Conservation (phyloP, 2,329 filamentous ascomycete species). For the Corynespora cassiicola region DNA sequence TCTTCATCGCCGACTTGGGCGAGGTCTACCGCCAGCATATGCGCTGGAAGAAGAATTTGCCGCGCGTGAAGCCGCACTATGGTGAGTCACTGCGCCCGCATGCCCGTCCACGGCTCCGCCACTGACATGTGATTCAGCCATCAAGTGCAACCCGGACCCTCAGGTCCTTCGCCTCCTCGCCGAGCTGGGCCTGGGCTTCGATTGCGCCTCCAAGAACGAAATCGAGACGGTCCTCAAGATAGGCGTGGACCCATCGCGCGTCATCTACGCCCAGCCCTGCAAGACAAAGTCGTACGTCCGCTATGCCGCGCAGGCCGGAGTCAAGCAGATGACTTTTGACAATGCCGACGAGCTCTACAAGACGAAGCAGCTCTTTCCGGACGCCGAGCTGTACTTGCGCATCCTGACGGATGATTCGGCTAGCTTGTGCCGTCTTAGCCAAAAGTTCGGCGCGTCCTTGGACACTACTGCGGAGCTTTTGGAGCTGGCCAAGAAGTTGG, state of each 20-base stretch:
- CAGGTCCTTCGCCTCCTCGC: slow-evolving; percentile 88
- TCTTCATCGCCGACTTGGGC: slow-evolving; percentile 97
- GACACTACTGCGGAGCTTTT: slow-evolving; percentile 81
- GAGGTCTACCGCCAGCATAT: slow-evolving; percentile 98
- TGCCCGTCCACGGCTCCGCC: not conserved
- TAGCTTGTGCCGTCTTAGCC: slow-evolving; percentile 90
- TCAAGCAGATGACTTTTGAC: slow-evolving; percentile 99
- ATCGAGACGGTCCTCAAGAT: slow-evolving; percentile 89
- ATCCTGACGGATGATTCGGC: slow-evolving; percentile 97
- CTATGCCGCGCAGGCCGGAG: slow-evolving; percentile 81
- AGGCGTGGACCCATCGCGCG: slow-evolving; percentile 84
- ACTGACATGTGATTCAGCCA: slow-evolving; percentile 65
- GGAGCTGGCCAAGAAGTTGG: slow-evolving; percentile 77
- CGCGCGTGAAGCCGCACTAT: slow-evolving; percentile 94
- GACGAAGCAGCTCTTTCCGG: slow-evolving; percentile 89
- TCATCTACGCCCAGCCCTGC: slow-evolving; percentile 99
- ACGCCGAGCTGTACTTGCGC: slow-evolving; percentile 89
- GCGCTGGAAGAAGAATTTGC: slow-evolving; percentile 94
- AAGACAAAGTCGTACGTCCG: slow-evolving; percentile 99
- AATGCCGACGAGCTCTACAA: slow-evolving; percentile 98
- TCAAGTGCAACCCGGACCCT: slow-evolving; percentile 98
- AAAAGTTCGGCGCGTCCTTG: slow-evolving; percentile 95
- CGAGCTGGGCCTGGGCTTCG: slow-evolving; percentile 90
- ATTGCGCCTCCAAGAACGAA: slow-evolving; percentile 97
- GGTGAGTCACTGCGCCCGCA: slow-evolving; percentile 60